phyloP scores from a whole-genome alignment of 805 yeast genomes.

The Myxozyma lipomycoides region DNA sequence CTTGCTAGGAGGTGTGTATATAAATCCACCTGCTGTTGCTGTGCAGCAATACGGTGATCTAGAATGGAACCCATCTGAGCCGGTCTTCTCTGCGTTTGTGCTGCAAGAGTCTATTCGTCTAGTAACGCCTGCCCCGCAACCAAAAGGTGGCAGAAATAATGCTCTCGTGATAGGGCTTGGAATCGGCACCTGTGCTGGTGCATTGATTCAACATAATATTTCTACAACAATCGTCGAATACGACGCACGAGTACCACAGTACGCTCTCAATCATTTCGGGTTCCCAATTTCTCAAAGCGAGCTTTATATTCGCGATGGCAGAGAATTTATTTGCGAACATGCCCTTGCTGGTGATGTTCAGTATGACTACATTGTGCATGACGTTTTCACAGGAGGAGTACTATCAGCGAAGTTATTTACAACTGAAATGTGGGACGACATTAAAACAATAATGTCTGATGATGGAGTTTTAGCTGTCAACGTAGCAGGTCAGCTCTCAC shows the following conservation, averaged over 20 bases:
- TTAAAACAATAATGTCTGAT: conserved; percentile 10
- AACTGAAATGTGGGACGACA: conserved; percentile 20
- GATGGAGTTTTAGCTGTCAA: conserved; percentile 26
- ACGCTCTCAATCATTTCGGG: conserved; percentile 16
- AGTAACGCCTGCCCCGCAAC: conserved; percentile 16
- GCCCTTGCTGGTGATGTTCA: conserved; percentile 1
- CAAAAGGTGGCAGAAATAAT: neutral
- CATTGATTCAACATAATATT: conserved; percentile 15
- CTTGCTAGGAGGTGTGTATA: conserved; percentile 20
- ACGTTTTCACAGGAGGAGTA: conserved; percentile 24
- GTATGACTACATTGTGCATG: conserved; percentile 25
- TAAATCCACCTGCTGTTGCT: conserved; percentile 6
- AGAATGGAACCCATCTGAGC: conserved; percentile 15
- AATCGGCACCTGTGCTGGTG: conserved; percentile 19
- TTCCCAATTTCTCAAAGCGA: conserved; percentile 13
- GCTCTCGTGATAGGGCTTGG: conserved; percentile 26
- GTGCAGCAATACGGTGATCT: neutral
- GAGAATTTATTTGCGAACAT: conserved; percentile 4
- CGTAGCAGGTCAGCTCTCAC: conserved; percentile 18
- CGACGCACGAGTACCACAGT: conserved; percentile 16
- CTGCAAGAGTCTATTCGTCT: conserved; percentile 24
- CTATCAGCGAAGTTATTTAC: conserved; percentile 20
- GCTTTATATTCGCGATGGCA: conserved; percentile 13
- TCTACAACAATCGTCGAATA: conserved; percentile 17
- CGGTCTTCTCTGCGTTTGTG: conserved; percentile 21